These are phyloP conservation scores for Metarhizium humberi DNA, from an alignment of 2,329 filamentous ascomycete genomes.

Conservation along the genomic window DNA sequence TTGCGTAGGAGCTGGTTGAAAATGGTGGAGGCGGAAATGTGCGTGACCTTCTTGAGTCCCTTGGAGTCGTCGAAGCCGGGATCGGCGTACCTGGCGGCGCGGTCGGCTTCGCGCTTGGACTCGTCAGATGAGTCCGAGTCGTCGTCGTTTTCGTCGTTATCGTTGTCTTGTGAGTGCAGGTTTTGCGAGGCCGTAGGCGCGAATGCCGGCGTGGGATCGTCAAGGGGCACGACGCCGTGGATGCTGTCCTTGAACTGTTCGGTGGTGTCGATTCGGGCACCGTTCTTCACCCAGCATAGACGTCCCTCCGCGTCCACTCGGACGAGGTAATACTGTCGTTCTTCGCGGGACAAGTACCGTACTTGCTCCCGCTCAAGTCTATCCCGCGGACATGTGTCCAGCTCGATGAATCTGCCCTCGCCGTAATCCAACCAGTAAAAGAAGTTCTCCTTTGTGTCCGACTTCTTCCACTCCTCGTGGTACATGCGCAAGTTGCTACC, in stretches of 20 bases:
- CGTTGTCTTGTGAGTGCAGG: constrained; percentile 6
- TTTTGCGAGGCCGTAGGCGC: constrained; percentile 12
- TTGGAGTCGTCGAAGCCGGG: constrained; percentile 52
- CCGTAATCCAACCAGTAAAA: constrained; percentile 91
- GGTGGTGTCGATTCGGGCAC: constrained; percentile 66
- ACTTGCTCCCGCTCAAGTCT: constrained; percentile 70
- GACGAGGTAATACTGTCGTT: constrained; percentile 73
- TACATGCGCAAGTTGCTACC: constrained; percentile 75
- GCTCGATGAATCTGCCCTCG: constrained; percentile 59
- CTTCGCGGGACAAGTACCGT: constrained; percentile 74
- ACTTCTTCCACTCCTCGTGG: constrained; percentile 74
- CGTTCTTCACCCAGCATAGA: constrained; percentile 83
- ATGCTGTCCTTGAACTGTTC: constrained; percentile 70
- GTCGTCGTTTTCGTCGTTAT: constrained; percentile 11
- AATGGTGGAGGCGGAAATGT: constrained; percentile 62
- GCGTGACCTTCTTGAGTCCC: constrained; percentile 43
- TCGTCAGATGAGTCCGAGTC: constrained; percentile 29
- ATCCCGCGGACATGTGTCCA: constrained; percentile 64
- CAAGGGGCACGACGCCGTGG: constrained; percentile 57
- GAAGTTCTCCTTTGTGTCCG: constrained; percentile 74
- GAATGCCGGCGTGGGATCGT: constrained; percentile 50
- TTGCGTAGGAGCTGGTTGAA: constrained; percentile 72
- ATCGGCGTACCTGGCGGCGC: constrained; percentile 55
- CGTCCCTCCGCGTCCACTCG: constrained; percentile 64
- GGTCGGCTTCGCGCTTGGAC: constrained; percentile 46